Conservation (phyloP, 2,329 filamentous ascomycete species). For the Ambrosiella beaveri region DNA sequence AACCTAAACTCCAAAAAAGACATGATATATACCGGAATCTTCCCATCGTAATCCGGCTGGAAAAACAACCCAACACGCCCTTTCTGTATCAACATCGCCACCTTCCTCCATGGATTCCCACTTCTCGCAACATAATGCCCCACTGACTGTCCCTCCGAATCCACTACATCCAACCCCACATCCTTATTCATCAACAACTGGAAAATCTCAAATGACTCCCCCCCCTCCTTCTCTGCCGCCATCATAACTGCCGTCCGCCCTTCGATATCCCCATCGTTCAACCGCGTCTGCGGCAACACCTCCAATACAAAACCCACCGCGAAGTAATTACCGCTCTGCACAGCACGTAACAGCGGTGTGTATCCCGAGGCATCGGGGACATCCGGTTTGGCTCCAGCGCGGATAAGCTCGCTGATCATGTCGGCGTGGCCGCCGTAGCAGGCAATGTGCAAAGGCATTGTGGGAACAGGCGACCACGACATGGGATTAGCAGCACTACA, state of each 20-base stretch:
- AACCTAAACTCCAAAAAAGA: neutral
- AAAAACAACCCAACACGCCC: neutral
- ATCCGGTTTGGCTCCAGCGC: neutral
- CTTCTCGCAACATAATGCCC: neutral
- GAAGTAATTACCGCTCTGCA: neutral
- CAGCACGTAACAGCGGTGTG: neutral
- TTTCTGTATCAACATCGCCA: neutral
- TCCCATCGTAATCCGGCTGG: neutral
- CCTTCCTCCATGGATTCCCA: neutral
- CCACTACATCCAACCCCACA: neutral
- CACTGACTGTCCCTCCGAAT: neutral
- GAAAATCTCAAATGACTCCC: neutral
- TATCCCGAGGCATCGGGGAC: neutral
- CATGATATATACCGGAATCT: neutral
- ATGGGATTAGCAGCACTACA: neutral
- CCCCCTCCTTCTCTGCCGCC: neutral
- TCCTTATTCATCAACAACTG: neutral
- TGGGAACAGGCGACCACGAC: neutral
- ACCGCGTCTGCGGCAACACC: neutral
- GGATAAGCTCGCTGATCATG: neutral
- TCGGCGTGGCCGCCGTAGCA: neutral
- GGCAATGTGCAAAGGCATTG: slow-evolving; percentile 6
- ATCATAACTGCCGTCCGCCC: slow-evolving; percentile 3
- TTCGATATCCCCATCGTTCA: neutral
- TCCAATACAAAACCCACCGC: neutral